Conservation (phyloP, 2,329 filamentous ascomycete species). For the Orbilia blumenaviensis region DNA sequence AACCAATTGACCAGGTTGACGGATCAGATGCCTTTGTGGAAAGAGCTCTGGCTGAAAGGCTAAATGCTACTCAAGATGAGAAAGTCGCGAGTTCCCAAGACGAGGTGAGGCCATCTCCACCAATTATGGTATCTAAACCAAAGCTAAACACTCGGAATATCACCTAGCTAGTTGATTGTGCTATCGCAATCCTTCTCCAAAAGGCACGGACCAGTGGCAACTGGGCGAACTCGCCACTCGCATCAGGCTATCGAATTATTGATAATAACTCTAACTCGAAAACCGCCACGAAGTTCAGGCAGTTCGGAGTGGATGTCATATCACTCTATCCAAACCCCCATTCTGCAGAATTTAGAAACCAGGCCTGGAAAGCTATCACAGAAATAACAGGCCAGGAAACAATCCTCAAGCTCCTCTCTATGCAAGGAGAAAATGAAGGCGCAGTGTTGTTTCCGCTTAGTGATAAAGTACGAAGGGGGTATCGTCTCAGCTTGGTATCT, state of each 20-base stretch:
- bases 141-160: neutral
- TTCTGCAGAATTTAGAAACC: slow-evolving; percentile 71
- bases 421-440: slow-evolving; percentile 41
- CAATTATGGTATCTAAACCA: neutral
- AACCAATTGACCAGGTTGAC: slow-evolving; percentile 51
- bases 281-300: slow-evolving; percentile 52
- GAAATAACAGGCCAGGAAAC: slow-evolving; percentile 75
- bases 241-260: slow-evolving; percentile 14
- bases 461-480: slow-evolving; percentile 16
- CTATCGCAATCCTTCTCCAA: slow-evolving; percentile 31
- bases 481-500: slow-evolving; percentile 11
- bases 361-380: slow-evolving; percentile 79
- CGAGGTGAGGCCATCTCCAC: slow-evolving; percentile 10
- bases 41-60: slow-evolving; percentile 25
- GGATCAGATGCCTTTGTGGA: slow-evolving; percentile 31
- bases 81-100: slow-evolving; percentile 27
- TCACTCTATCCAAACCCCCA: slow-evolving; percentile 73
- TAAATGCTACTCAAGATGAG: slow-evolving; percentile 46
- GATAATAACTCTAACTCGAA: slow-evolving; percentile 30
- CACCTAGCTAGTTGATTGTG: slow-evolving; percentile 27
- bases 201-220: slow-evolving; percentile 16
- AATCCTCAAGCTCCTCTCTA: slow-evolving; percentile 55
- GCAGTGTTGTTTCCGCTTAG: slow-evolving; percentile 41
- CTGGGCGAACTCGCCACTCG: slow-evolving; percentile 42
- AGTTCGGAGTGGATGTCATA: slow-evolving; percentile 56